phyloP scores from a whole-genome alignment of 352 stramenopile genomes.

The Globisporangium okanoganense region DNA sequence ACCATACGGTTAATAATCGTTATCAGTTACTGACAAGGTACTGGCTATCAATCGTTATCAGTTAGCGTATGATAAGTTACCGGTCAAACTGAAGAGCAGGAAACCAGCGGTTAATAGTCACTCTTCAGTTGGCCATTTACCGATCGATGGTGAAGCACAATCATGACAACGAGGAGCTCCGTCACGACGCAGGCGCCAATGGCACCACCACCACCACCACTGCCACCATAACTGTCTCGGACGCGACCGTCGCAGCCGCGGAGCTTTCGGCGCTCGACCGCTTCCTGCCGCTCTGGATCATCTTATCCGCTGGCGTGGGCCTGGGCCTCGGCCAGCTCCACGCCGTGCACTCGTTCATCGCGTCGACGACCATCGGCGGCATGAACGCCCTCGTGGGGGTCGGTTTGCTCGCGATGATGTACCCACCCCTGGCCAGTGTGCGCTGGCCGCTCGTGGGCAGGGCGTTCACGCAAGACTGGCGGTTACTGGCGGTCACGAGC shows the following conservation, averaged over 20 bases:
- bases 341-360: slow-evolving; percentile 36
- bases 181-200: not conserved
- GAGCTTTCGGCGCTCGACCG: slow-evolving; percentile 47
- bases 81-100: too few species aligned
- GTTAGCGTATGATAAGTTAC: too few species aligned
- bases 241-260: not conserved
- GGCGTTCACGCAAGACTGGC: slow-evolving; percentile 39
- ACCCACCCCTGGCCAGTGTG: slow-evolving; percentile 51
- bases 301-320: slow-evolving; percentile 31
- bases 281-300: slow-evolving; percentile 62
- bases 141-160: not conserved
- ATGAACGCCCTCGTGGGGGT: slow-evolving; percentile 53
- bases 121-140: not conserved
- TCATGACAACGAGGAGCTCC: not conserved
- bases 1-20: too few species aligned
- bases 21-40: too few species aligned
- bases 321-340: slow-evolving; percentile 42
- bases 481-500: slow-evolving; percentile 44
- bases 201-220: not conserved
- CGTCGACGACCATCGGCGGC: slow-evolving; percentile 35
- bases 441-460: slow-evolving; percentile 41
- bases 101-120: too few species aligned
- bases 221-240: too few species aligned
- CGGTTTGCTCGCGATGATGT: slow-evolving; percentile 64
- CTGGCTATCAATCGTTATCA: too few species aligned